Base-by-base conservation (phyloP, 345 rosid genomes). In the Sonneratia caseolaris region DNA sequence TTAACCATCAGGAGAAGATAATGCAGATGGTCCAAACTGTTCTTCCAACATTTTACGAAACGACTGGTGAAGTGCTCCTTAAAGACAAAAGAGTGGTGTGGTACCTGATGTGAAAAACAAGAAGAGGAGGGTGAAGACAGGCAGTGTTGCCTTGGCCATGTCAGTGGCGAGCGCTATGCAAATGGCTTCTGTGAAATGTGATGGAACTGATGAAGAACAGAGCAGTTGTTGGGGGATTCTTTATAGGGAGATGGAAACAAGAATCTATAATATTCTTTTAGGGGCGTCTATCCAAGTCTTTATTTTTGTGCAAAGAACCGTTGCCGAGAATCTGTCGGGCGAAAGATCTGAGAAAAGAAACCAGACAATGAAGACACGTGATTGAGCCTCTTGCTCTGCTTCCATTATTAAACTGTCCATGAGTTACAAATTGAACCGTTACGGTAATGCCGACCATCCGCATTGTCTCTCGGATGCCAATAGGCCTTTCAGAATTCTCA, bases 91-190 rank as follows among this genome's bases (percentile, higher is more conserved):
- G 38, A 8, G 14, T 10, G 48, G 13, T 11, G 12, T 12, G 4
- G 37, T 78, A 78, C 85, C 79, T 74, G 81, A 72, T 67, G 16
- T 57, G 84, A 82, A 59, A 77, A 24, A 74, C 68, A 82, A 51
- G 64, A 74, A 74, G 40, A 80, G 56, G 75, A 71, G 64, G n/a
- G 68, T 21, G 62, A 68, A 76, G 68, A 56, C 45, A 32, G 70
- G 24, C 64, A 57, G 36, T 35, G 27, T 4, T 37, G 77, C 72
- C 69, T 71, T 77, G 53, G 87, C 71, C 77, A 78, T 74, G 55
- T 10, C 66, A 59, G 51, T 40, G 32, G 14, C 18, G 51, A 64
- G 55, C 59, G 38, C 5, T 35, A 32, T 59, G 57, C n/a, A 1
- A 14, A 32, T 24, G 14, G 37, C 12, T 27, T 21, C n/a, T 70